phyloP scores from a whole-genome alignment of 192 early-diverging fungal species.

The Oehlia diaphana region DNA sequence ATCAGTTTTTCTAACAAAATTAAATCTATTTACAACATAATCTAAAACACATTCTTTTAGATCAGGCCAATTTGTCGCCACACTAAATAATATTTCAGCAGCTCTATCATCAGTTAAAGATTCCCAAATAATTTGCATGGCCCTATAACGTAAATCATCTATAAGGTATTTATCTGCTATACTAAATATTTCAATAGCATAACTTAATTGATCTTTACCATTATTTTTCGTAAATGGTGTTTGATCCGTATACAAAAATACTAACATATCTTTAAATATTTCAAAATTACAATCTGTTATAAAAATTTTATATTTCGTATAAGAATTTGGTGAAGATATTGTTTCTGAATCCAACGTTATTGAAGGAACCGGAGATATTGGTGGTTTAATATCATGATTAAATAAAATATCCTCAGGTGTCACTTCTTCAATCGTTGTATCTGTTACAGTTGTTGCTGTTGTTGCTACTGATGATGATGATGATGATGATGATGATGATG shows the following conservation, averaged over 20 bases:
- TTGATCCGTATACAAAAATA: background rate
- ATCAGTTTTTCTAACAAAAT: conserved; percentile 11
- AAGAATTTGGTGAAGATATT: background rate
- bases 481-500: too few species aligned
- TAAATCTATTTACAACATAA: conserved; percentile 16
- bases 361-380: background rate
- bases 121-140: background rate
- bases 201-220: background rate
- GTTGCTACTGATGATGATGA: too few species aligned
- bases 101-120: background rate
- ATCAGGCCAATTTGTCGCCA: background rate
- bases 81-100: background rate
- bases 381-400: background rate
- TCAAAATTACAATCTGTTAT: background rate
- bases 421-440: background rate
- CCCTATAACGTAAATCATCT: background rate
- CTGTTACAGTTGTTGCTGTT: too few species aligned
- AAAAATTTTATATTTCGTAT: background rate
- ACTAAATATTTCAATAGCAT: background rate
- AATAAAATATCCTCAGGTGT: background rate
- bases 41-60: conserved; percentile 18
- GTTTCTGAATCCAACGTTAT: background rate
- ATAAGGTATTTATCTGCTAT: conserved; percentile 25
- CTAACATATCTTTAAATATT: background rate
- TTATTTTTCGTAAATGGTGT: background rate